Percentiles rank a stretch among this genome's conserved stretches.
Conservation (phyloP, 441 rosid genomes). For the Flueggea neowawraea region DNA sequence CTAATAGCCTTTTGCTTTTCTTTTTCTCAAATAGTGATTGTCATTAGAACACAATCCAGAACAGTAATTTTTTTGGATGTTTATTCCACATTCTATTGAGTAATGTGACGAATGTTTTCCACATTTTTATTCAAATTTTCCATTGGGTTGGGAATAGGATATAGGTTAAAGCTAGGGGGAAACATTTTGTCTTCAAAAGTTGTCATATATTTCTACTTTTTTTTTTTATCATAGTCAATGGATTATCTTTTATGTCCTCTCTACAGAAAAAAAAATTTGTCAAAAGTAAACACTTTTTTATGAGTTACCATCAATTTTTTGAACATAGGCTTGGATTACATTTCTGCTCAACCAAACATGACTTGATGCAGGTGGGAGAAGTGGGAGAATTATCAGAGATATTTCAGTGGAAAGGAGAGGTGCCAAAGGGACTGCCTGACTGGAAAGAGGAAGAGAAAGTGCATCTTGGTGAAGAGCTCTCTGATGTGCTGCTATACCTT, state of each 20-base stretch:
- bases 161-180: too few relatives aligned
- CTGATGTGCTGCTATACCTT: constrained; percentile 84
- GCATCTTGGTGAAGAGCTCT: constrained; percentile 87
- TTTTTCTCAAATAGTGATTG: background rate
- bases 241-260: background rate
- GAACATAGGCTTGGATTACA: too few relatives aligned
- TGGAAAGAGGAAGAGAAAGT: constrained; percentile 85
- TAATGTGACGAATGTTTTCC: background rate
- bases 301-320: too few relatives aligned
- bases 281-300: too few relatives aligned
- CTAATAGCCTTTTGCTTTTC: background rate
- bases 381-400: constrained; percentile 91
- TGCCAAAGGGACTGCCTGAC: constrained; percentile 71
- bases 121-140: too few relatives aligned
- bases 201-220: background rate
- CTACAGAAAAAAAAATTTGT: too few relatives aligned
- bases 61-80: background rate
- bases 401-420: constrained; percentile 98
- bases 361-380: constrained; percentile 64
- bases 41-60: too few relatives aligned
- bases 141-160: too few relatives aligned
- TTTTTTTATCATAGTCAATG: background rate
- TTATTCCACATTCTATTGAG: background rate
- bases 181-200: background rate
- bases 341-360: background rate